Evolutionary conservation across 208 protist species (phyloP).

Genomic region (Crithidia sp.): DNA sequence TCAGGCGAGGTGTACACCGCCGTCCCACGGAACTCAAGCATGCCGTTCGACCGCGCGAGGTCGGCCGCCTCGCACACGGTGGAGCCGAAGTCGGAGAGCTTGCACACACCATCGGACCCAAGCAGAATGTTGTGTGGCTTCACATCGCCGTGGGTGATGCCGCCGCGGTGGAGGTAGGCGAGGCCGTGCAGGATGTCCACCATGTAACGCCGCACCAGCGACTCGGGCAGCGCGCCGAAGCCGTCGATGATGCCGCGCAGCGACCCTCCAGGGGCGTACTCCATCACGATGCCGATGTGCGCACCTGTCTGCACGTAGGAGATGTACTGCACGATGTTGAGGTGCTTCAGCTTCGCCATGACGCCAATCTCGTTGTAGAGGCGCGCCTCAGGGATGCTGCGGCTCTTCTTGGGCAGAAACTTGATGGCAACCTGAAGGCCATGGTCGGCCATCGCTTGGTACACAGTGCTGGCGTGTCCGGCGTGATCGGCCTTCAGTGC

Average conservation of each 20-base stretch:
- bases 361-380: conserved; percentile 55
- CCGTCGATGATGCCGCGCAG: conserved; percentile 53
- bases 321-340: conserved; percentile 77
- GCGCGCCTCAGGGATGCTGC: conserved; percentile 50
- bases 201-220: conserved; percentile 66
- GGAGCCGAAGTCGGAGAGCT: conserved; percentile 82
- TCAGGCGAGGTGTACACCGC: conserved; percentile 82
- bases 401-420: conserved; percentile 56
- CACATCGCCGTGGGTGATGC: conserved; percentile 78
- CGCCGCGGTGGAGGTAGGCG: conserved; percentile 61
- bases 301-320: conserved; percentile 47
- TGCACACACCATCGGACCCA: conserved; percentile 69
- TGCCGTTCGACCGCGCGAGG: conserved; percentile 17
- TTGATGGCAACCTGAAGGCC: conserved; percentile 80
- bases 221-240: conserved; percentile 53
- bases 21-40: conserved; percentile 51
- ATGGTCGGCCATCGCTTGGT: conserved; percentile 57
- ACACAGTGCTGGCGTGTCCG: conserved; percentile 63
- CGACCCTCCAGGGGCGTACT: conserved; percentile 75
- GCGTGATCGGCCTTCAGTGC: conserved; percentile 48
- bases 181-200: conserved; percentile 71
- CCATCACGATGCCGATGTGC: conserved; percentile 79
- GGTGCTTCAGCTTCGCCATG: conserved; percentile 53
- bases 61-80: conserved; percentile 44
- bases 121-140: conserved; percentile 87